Base-by-base conservation (phyloP, 495 filamentous ascomycete species). In the Xylaria castorea region DNA sequence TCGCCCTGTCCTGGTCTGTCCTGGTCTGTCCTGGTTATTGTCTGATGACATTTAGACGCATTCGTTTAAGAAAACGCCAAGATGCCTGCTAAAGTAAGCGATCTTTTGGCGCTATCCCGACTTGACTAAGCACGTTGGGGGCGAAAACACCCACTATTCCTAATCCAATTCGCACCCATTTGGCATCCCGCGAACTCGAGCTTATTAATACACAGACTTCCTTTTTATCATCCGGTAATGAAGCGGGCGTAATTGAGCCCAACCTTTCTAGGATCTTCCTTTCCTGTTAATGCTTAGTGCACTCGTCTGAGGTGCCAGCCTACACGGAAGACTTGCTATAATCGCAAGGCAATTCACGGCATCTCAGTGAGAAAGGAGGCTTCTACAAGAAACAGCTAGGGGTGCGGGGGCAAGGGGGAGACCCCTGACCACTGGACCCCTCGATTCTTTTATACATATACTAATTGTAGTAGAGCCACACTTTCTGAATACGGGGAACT, bases 131-230 rank as follows among this genome's bases (percentile, higher is more conserved):
- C 27, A 36, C 30, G 6, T 36, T 60, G 18, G 32, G n/a, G 32
- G n/a, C 32, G 1, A 36, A n/a, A 60, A 36, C 27, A 12, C 25
- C 16, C 53, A 32, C 53, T 27, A 58, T 32, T 2, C 22, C 30
- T 30, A 32, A 32, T 32, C 20, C 25, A 32, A 14, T 58, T 32
- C 14, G 18, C 55, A 32, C 30, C 30, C 18, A 60, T 60, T 14
- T 4, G 30, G 55, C 18, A 34, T 32, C 4, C 14, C 36, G 32
- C 30, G 55, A 36, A 60, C 30, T 18, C 5, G 5, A 36, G 32
- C 55, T 60, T 60, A 60, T 60, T 36, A 60, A 60, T 60, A 5
- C 55, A 20, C 55, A 60, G 11, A 60, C 14, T 18, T 60, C 32
- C 11, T 7, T 0, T 60, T 60, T 2, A 55, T 55, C 30, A 36